Base-by-base conservation (phyloP, 306 rosid genomes). In the Aeschynomene evenia region DNA sequence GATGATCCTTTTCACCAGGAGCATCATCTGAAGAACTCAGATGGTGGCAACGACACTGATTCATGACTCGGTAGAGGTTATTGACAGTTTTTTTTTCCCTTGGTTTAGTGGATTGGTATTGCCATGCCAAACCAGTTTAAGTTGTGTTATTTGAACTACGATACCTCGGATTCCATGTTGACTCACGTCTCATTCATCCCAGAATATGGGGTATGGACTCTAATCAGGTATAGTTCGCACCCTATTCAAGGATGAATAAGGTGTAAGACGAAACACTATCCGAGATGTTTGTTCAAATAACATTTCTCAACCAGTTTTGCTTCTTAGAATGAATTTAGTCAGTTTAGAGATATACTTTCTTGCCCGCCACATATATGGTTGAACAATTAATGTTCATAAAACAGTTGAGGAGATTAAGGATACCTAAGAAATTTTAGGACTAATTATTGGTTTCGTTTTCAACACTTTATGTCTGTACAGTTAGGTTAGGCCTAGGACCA, bases 1-100 rank as follows among this genome's bases (percentile, higher is more conserved):
- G 97, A 94, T 58, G 97, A 94, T 54, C 99, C 99, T 61, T 94
- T 91, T 76, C 89, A 85, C 78, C 97, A 90, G 66, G 87, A 90
- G 19, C 80, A 85, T 68, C 75, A 71, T 62, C 66, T 75, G 3
- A 85, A 80, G 85, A 82, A 79, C 74, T 86, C 77, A 15, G 83
- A 78, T 73, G 40, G 61, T 28, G 65, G 67, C 74, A 70, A 74
- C 2, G 83, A 77, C 61, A 77, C 75, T 50, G 76, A 77, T 66
- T 73, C 45, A 24, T 69, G 64, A 63, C 37, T 50, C 53, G 52
- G 31, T 48, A 45, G 33, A 14, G 45, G 34, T 31, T 34, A 8
- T 15, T 37, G 8, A 34, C 37, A 23, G 45, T 63, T 67, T 40
- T 33, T 51, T 36, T 2, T 33, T 33, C 39, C 53, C n/a, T n/a